Evolutionary conservation across 352 stramenopile species (phyloP), one percentile per base, ranked within the genome.

Genomic region (Phytophthora sp.): DNA sequence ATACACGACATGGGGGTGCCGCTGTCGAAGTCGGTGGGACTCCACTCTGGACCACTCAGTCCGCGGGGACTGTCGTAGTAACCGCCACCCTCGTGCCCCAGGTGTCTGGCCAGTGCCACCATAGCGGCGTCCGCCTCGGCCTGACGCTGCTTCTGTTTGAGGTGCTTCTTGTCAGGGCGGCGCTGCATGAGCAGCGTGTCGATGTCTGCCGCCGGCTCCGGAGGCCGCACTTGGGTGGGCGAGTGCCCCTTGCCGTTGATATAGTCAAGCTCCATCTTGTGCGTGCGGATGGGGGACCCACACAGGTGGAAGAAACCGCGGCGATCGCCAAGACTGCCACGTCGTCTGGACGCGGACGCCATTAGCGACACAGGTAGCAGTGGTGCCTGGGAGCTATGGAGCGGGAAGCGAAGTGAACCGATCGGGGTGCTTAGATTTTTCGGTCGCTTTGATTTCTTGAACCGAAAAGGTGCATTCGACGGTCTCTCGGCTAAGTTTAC

Each of bases 251-350:
- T 72, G 39, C 64, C 66, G 38, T 80, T 71, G 35, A 78, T 57
- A 21, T 79, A 75, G 47, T 87, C 67, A 36, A 85, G 74, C 39
- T 73, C 66, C 41, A 79, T 65, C 64, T 81, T 86, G 26, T 80
- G 59, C 8, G 82, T 89, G 30, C 85, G 85, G 62, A 94, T 94
- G 20, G 85, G 85, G 44, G 85, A 94, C n/a, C 85, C 85, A 51
- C 82, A 91, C 7, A 90, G 66, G 54, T 85, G 77, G 57, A 90
- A 92, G 64, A 94, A 94, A 46, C 73, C 53, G 59, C 71, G 65
- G 26, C 50, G 63, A 42, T 75, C 61, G 46, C 69, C 63, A 30
- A 73, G 27, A 55, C 59, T 66, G 42, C 60, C 31, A 31, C 71
- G 44, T 29, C 54, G 56, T 70, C 68, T 62, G 27, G 60, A 66